Evolutionary conservation across 352 stramenopile species (phyloP).

Genomic region (Globisporangium abappressorium): DNA sequence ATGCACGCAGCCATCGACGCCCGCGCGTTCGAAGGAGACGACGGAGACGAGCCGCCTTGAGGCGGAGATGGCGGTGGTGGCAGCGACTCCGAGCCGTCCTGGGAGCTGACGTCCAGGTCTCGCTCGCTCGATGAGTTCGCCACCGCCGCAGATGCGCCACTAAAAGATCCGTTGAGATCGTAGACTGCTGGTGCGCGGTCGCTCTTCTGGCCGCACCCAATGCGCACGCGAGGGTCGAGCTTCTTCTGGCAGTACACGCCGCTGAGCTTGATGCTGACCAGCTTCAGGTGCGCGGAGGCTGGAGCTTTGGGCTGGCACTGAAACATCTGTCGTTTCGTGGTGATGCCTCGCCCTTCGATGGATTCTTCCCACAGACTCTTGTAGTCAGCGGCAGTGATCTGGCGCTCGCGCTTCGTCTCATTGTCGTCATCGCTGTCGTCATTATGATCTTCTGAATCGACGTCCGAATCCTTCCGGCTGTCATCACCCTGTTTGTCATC

Average conservation of each 20-base stretch:
- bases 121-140: neutral
- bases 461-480: constrained; percentile 1
- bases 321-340: constrained; percentile 14
- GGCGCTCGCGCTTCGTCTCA: constrained; percentile 26
- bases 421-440: constrained; percentile 17
- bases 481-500: constrained; percentile 16
- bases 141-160: neutral
- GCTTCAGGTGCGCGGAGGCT: constrained; percentile 28
- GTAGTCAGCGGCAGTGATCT: constrained; percentile 38
- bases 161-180: constrained; percentile 25
- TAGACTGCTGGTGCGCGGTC: constrained; percentile 16
- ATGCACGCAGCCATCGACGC: constrained; percentile 8
- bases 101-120: constrained; percentile 3
- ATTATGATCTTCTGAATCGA: constrained; percentile 9
- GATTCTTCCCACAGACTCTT: constrained; percentile 44
- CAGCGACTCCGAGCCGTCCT: constrained; percentile 7
- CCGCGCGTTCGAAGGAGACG: neutral
- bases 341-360: constrained; percentile 32
- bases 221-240: constrained; percentile 46
- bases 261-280: constrained; percentile 39
- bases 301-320: constrained; percentile 31
- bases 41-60: neutral
- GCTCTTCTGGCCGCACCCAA: constrained; percentile 39
- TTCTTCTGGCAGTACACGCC: constrained; percentile 48
- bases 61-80: neutral